A percentile compares a stretch with the other conserved stretches of the same genome.
These are phyloP conservation scores for Xylaria curta DNA, from an alignment of 495 filamentous ascomycete species.

Conservation along the genomic window DNA sequence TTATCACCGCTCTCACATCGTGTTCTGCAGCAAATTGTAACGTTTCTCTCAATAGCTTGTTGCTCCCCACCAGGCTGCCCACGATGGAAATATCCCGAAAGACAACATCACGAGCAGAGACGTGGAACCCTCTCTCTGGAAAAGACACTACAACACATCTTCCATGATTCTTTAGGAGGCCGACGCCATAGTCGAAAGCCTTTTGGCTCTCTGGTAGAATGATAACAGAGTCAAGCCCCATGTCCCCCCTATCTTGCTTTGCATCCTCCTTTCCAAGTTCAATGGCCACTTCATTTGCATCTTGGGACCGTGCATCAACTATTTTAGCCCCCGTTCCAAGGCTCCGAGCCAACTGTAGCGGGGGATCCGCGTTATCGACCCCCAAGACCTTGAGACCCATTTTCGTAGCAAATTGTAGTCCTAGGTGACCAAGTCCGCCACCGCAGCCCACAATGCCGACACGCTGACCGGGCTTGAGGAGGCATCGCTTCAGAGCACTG, in stretches of 20 bases:
- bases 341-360: slow-evolving; percentile 29
- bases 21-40: slow-evolving; percentile 43
- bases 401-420: slow-evolving; percentile 60
- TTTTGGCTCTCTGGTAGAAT: slow-evolving; percentile 51
- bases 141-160: slow-evolving; percentile 49
- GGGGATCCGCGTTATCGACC: slow-evolving; percentile 40
- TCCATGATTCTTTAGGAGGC: slow-evolving; percentile 47
- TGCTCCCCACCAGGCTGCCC: slow-evolving; percentile 47
- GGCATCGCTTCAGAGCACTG: slow-evolving; percentile 51
- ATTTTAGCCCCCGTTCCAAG: slow-evolving; percentile 20
- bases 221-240: slow-evolving; percentile 51
- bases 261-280: slow-evolving; percentile 40
- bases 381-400: slow-evolving; percentile 63
- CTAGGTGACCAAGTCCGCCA: slow-evolving; percentile 63
- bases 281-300: slow-evolving; percentile 25
- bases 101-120: slow-evolving; percentile 46
- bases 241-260: slow-evolving; percentile 40
- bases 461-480: slow-evolving; percentile 48
- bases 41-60: slow-evolving; percentile 44
- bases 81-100: slow-evolving; percentile 47
- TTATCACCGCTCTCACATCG: slow-evolving; percentile 41
- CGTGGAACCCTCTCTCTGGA: slow-evolving; percentile 45
- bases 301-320: slow-evolving; percentile 31
- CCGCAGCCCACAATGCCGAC: slow-evolving; percentile 59
- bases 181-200: slow-evolving; percentile 49